These are phyloP conservation scores for Phytophthora sansomeana DNA, from an alignment of 352 stramenopile species.

Conservation along the genomic window DNA sequence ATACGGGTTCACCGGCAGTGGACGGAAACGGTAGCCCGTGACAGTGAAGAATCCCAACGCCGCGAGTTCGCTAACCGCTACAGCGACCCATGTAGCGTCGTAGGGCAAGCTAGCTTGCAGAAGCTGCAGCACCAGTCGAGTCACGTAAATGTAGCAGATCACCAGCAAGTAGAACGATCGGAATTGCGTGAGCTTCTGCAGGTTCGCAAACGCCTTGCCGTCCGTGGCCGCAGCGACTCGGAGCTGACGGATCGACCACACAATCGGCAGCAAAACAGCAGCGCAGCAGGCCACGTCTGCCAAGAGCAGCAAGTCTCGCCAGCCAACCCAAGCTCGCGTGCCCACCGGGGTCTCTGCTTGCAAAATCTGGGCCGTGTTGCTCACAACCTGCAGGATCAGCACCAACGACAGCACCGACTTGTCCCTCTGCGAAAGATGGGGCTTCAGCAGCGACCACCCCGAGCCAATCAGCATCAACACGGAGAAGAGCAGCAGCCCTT, in stretches of 20 bases:
- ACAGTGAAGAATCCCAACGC: constrained; percentile 94
- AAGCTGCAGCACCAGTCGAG: constrained; percentile 96
- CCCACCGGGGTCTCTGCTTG: constrained; percentile 85
- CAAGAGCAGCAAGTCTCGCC: constrained; percentile 94
- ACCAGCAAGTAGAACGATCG: constrained; percentile 97
- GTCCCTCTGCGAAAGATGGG: constrained; percentile 93
- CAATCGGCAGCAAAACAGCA: constrained; percentile 96
- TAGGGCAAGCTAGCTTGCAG: constrained; percentile 94
- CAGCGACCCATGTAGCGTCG: constrained; percentile 80
- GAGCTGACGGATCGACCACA: constrained; percentile 94
- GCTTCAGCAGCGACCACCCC: constrained; percentile 97
- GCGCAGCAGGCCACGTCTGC: constrained; percentile 98
- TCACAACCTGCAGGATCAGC: constrained; percentile 92
- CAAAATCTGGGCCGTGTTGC: constrained; percentile 95
- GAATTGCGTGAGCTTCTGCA: constrained; percentile 96
- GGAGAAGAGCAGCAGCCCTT: constrained; percentile 96
- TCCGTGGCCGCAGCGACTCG: constrained; percentile 85
- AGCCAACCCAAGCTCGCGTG: constrained; percentile 69
- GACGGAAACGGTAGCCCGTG: constrained; percentile 93
- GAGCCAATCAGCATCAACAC: constrained; percentile 98
- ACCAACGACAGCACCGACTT: constrained; percentile 96
- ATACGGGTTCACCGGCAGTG: constrained; percentile 93
- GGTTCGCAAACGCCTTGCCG: constrained; percentile 87
- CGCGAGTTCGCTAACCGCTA: constrained; percentile 74
- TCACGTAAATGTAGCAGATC: constrained; percentile 98